Base-by-base conservation (phyloP, 2,329 filamentous ascomycete genomes). In the Aspergillus jensenii region DNA sequence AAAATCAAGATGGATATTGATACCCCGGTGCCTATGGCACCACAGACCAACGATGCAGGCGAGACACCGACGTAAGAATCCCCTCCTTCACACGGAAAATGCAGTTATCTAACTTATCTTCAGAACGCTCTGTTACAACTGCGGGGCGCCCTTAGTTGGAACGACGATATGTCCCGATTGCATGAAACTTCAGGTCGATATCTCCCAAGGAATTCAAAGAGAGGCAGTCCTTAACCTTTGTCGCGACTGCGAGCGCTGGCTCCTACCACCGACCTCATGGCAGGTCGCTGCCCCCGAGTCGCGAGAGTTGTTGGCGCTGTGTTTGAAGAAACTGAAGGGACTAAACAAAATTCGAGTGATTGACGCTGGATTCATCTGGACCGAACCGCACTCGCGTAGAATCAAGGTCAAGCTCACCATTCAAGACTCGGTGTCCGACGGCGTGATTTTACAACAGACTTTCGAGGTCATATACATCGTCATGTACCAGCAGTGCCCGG, bases 401-500 rank as follows among this genome's bases (percentile, higher is more conserved):
- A n/a, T 59, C 33, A 59, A 57, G 50, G 37, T 59, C 35, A 59
- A 59, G 40, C 54, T 59, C 49, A 59, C 58, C 3, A 56, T 59
- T 12, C 58, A 59, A 49, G 58, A 59, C 31, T 59, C 58, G 6
- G 49, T 59, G 2, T 31, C 27, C 17, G 46, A 59, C 14, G 58
- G 41, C 17, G 58, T 59, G 21, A 56, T 59, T 45, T 45, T 59
- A 3, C 58, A 59, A 19, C 58, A 59, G 40, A 59, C 43, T 23
- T 59, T 59, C 49, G 58, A 59, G 54, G 58, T 59, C 6, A 21
- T 56, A 7, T 59, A 59, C 23, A 50, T 56, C 23, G 58, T 59
- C 27, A 58, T 58, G 59, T 58, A 60, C 52, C 93, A 97, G 72
- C 95, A 99, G 78, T 99, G 95, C 75, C 88, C 92, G 1, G 95